phyloP scores from a whole-genome alignment of 345 rosid genomes.

The Kernera saxatilis region DNA sequence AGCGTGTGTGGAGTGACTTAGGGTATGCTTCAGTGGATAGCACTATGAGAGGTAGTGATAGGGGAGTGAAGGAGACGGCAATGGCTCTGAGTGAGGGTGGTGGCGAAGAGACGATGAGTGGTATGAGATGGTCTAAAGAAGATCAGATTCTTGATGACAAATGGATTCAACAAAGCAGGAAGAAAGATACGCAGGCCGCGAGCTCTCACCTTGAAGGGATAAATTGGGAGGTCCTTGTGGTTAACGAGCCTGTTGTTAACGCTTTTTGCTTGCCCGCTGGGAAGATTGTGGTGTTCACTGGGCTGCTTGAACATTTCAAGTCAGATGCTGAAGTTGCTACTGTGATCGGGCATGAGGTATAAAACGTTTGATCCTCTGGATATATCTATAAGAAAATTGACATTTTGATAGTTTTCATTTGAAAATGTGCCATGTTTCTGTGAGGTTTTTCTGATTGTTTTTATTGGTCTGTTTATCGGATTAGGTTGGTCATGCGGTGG shows the following conservation, averaged over 20 bases:
- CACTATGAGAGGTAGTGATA: slow-evolving; percentile 18
- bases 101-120: slow-evolving; percentile 17
- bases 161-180: slow-evolving; percentile 76
- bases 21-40: slow-evolving; percentile 56
- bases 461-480: slow-evolving; percentile 4
- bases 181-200: slow-evolving; percentile 41
- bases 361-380: neutral
- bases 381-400: neutral
- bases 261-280: slow-evolving; percentile 93
- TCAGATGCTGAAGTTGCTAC: slow-evolving; percentile 90
- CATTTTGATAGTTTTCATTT: neutral
- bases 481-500: slow-evolving; percentile 93
- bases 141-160: slow-evolving; percentile 87
- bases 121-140: slow-evolving; percentile 46
- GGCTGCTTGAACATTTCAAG: slow-evolving; percentile 66
- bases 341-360: slow-evolving; percentile 85
- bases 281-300: slow-evolving; percentile 84
- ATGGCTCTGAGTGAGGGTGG: slow-evolving; percentile 36
- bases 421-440: neutral
- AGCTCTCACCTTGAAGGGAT: slow-evolving; percentile 75
- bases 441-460: neutral
- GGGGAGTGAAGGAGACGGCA: slow-evolving; percentile 36
- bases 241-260: slow-evolving; percentile 64
- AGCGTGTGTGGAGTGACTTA: slow-evolving; percentile 67
- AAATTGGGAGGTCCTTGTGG: slow-evolving; percentile 89